A percentile compares a stretch with the other conserved stretches of the same genome.
These are phyloP conservation scores for Trametes hirsuta DNA, from an alignment of 1,284 basidiomycete species.

Conservation along the genomic window DNA sequence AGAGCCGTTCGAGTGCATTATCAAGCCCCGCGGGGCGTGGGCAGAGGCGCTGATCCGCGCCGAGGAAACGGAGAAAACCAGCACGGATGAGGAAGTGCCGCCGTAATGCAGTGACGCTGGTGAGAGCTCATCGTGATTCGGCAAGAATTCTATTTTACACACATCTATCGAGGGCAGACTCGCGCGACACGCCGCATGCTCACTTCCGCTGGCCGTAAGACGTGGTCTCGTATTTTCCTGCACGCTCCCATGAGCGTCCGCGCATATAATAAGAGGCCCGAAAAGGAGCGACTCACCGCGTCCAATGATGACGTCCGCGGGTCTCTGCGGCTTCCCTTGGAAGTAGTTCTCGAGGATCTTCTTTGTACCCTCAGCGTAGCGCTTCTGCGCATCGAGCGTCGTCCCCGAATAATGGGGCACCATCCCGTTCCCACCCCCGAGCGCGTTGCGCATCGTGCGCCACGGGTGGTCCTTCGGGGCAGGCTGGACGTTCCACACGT, in stretches of 20 bases:
- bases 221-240: conserved; percentile 59
- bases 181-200: not conserved
- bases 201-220: conserved; percentile 42
- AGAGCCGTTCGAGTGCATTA: conserved; percentile 7
- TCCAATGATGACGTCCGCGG: conserved; percentile 82
- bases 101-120: too few relatives aligned
- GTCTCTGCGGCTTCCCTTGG: conserved; percentile 66
- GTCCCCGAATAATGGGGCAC: conserved; percentile 89
- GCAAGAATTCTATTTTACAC: not conserved
- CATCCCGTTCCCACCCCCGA: conserved; percentile 84
- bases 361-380: conserved; percentile 84
- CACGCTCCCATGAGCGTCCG: not conserved
- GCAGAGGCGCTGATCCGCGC: conserved; percentile 1
- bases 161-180: not conserved
- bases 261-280: not conserved
- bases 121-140: too few relatives aligned
- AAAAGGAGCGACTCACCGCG: conserved; percentile 35
- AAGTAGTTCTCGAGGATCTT: conserved; percentile 85
- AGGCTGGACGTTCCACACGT: conserved; percentile 82
- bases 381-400: conserved; percentile 88
- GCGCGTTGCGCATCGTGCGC: conserved; percentile 81
- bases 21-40: conserved; percentile 1
- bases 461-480: conserved; percentile 87
- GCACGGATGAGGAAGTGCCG: too few relatives aligned
- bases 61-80: too few relatives aligned